A percentile compares a stretch with the other conserved stretches of the same genome.
Conservation (phyloP, 75 land plant genomes). For the Larix kaempferi region DNA sequence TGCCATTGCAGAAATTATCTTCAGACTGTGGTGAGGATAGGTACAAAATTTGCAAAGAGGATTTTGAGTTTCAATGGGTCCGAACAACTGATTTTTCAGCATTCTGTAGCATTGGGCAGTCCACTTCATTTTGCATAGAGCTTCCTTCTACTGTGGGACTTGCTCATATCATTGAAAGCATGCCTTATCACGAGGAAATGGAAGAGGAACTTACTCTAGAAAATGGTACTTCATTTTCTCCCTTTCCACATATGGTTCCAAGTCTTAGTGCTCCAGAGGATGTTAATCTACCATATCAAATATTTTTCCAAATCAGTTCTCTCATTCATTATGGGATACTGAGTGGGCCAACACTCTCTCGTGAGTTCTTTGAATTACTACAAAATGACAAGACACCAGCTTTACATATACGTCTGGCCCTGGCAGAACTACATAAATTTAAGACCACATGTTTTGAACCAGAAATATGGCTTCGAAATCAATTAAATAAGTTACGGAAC, state of each 20-base stretch:
- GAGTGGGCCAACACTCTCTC: constrained; percentile 46
- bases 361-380: constrained; percentile 44
- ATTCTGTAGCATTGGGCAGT: constrained; percentile 48
- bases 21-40: constrained; percentile 24
- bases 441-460: constrained; percentile 52
- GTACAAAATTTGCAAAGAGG: constrained; percentile 44
- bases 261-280: constrained; percentile 27
- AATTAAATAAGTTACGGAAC: constrained; percentile 3
- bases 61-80: constrained; percentile 50
- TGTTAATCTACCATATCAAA: constrained; percentile 38
- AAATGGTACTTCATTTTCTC: constrained; percentile 16
- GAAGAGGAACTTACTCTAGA: constrained; percentile 26
- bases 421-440: constrained; percentile 48
- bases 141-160: constrained; percentile 19
- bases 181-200: constrained; percentile 36
- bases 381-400: constrained; percentile 12
- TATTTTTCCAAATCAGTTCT: constrained; percentile 65
- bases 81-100: constrained; percentile 75
- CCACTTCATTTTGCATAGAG: constrained; percentile 48
- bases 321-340: constrained; percentile 68
- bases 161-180: constrained; percentile 24
- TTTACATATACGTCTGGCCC: constrained; percentile 37
- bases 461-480: constrained; percentile 26
- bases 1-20: constrained; percentile 19
- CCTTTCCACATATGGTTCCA: constrained; percentile 45